Base-by-base conservation (phyloP, 495 filamentous ascomycete genomes). In the Tirmania nivea region DNA sequence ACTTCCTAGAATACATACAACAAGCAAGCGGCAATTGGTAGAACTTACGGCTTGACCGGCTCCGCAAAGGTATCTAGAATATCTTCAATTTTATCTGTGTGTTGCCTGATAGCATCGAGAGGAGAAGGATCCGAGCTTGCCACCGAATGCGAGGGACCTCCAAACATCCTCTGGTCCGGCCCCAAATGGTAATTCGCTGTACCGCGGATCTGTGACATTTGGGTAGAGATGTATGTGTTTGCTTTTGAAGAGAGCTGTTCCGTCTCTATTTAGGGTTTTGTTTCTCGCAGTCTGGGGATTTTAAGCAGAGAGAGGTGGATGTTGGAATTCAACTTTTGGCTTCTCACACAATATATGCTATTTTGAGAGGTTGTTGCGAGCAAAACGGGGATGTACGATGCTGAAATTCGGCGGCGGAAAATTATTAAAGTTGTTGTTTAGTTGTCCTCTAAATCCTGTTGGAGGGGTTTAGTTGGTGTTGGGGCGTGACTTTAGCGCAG, bases 81-180 rank as follows among this genome's bases (percentile, higher is more conserved):
- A 66, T 97, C 90, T 70, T 97, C 90, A 59, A 97, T 92, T 74
- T 94, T 95, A 77, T 81, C 93, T 34, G 90, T 96, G 67, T 96
- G 86, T 69, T 85, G 80, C 51, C 90, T 77, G 60, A 97, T 89
- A 48, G 82, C 74, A 67, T 94, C 92, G 49, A 97, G 78, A 50
- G 90, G 83, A 60, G 61, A 71, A 60, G 59, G 65, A 59, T 64
- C 62, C n/a, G 56, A 61, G 25, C 54, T 64, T 61, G 62, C 62
- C 17, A 61, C 55, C 8, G 55, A 61, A 39, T 54, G 56, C n/a
- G 62, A 56, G 10, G 62, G 56, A 16, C 62, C 70, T 42, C 81
- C 81, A 60, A 89, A 90, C 52, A 79, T 75, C 63, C 75, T 78
- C 60, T 80, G 79, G 57, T 73, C 71, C 60, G 78, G 75, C 57